phyloP scores from a whole-genome alignment of 768 basidiomycete species.

The Macrolepiota albuminosa region DNA sequence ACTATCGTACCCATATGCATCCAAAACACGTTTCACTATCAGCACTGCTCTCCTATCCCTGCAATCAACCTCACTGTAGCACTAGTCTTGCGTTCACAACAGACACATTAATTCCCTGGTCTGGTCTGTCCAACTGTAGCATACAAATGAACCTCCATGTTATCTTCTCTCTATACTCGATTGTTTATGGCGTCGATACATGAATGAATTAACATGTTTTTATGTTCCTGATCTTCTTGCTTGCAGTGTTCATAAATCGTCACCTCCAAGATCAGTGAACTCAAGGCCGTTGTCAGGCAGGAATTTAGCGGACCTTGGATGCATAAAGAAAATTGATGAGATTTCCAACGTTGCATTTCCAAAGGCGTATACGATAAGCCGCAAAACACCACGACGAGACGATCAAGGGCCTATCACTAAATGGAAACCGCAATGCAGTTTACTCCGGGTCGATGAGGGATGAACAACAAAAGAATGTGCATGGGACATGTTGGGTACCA shows the following conservation, averaged over 20 bases:
- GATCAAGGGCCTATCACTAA: too few species aligned
- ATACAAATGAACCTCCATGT: conserved; percentile 1
- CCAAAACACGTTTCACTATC: conserved; percentile 2
- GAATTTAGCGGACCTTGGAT: neutral
- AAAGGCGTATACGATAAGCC: neutral
- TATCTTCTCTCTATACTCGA: neutral
- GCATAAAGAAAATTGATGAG: neutral
- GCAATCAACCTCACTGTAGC: conserved; percentile 19
- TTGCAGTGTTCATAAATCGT: neutral
- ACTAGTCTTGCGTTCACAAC: conserved; percentile 14
- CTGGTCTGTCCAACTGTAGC: conserved; percentile 16
- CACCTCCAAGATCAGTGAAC: neutral
- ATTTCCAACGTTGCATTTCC: neutral
- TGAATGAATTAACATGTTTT: neutral
- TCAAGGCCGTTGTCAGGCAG: neutral
- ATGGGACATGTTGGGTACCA: too few species aligned
- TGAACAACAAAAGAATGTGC: too few species aligned
- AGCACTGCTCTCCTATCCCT: conserved; percentile 6
- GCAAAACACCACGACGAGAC: too few species aligned
- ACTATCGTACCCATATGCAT: neutral
- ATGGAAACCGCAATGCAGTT: too few species aligned
- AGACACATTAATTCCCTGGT: neutral
- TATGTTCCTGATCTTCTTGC: neutral
- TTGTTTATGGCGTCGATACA: neutral
- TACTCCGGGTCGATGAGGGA: too few species aligned